Evolutionary conservation across 1,284 basidiomycete genomes (phyloP), one percentile per base, ranked within the genome.

Genomic region (Leccinum pachyderme): DNA sequence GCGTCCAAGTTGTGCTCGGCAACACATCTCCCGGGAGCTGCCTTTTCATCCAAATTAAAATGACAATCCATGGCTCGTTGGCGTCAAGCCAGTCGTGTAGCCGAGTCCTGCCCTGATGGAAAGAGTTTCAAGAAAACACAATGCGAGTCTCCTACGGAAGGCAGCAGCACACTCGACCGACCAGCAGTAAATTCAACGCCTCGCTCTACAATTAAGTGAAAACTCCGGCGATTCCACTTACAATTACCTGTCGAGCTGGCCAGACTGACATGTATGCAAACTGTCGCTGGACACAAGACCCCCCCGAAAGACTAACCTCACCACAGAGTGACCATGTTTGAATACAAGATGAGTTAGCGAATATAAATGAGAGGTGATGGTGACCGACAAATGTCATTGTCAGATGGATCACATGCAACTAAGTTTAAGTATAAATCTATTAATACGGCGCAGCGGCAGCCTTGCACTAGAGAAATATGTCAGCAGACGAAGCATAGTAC

Each of bases 381-480:
- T 13, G 39, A 52, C 41, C 51, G 47, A 53, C 49, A 39, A 48
- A 35, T 56, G 47, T 29, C 48, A 62, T 64, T 52, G 47, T 54
- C 49, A 47, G 6, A 35, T 54, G 24, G 44, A 41, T 52, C 11
- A 41, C 5, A 18, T 57, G 58, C 53, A 52, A 48, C 51, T 28
- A 52, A 44, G 12, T 22, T 50, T 41, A 18, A n/a, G 13, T 43
- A 11, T 5, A 37, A 49, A 35, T 58, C 62, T 59, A 62, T 67
- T 76, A 84, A 69, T 84, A 88, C 35, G 78, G 84, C 31, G 83
- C 78, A 55, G 89, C 88, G 53, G 87, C 86, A 59, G 85, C 82
- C 73, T 91, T 88, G 75, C 88, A 91, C 88, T 91, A 54, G 2
- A 51, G 28, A 53, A 12, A 53, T 37, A 15, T 49, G 46, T 59